Evolutionary conservation across 169 alveolate genomes (phyloP).

Genomic region (Eimeria acervulina): DNA sequence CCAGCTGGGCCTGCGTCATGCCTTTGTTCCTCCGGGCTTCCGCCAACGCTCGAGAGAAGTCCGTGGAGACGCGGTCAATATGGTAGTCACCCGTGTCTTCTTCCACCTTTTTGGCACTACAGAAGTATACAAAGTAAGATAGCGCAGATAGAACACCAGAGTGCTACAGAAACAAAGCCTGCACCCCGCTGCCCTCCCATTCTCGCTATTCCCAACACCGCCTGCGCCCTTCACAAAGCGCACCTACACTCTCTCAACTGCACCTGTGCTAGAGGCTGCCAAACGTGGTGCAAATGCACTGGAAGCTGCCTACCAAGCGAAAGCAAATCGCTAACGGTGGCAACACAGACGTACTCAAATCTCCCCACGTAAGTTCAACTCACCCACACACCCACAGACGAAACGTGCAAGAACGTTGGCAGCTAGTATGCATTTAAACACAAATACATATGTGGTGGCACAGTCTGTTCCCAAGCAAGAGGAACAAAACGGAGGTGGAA

Average conservation of each 20-base stretch:
- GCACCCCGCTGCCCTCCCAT: neutral
- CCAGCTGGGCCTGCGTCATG: conserved; percentile 87
- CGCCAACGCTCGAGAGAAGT: conserved; percentile 86
- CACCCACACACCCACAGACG: neutral
- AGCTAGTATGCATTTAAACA: neutral
- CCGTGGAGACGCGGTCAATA: conserved; percentile 86
- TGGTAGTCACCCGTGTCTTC: conserved; percentile 86
- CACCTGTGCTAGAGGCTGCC: neutral
- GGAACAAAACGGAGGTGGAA: neutral
- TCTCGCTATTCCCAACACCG: neutral
- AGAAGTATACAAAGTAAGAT: neutral
- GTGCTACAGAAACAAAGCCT: neutral
- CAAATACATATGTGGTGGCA: neutral
- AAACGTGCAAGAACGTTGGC: neutral
- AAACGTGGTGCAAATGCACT: neutral
- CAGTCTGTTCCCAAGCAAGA: neutral
- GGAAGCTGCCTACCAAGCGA: neutral
- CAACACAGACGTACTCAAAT: neutral
- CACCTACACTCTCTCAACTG: too few relatives aligned
- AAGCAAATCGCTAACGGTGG: neutral
- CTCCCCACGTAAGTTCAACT: neutral
- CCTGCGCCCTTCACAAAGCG: neutral
- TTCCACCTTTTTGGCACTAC: conserved; percentile 86
- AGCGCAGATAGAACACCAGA: neutral
- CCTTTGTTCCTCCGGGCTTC: conserved; percentile 86